Conservation (phyloP, 2,329 filamentous ascomycete species). For the Trichoderma endophyticum region DNA sequence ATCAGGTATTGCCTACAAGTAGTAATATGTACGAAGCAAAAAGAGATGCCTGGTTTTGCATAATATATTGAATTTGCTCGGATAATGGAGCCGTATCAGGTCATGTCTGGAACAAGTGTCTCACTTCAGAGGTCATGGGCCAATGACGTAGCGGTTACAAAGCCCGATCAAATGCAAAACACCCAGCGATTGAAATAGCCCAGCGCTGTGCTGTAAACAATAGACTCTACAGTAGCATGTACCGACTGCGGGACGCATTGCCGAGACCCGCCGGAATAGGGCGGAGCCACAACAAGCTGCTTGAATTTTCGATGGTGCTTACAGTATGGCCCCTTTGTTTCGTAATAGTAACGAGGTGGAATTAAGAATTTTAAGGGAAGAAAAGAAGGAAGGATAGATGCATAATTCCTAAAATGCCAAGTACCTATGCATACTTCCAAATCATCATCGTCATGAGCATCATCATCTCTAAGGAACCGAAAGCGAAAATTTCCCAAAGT, state of each 20-base stretch:
- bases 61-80: neutral
- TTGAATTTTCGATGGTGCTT: neutral
- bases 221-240: neutral
- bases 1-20: neutral
- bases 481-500: neutral
- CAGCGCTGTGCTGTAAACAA: neutral
- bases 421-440: neutral
- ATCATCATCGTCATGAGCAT: neutral
- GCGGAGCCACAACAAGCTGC: neutral
- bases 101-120: neutral
- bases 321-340: neutral
- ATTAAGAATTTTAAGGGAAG: neutral
- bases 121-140: neutral
- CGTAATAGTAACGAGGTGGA: neutral
- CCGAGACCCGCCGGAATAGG: neutral
- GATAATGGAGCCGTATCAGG: neutral
- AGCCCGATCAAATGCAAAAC: neutral
- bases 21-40: neutral
- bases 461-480: neutral
- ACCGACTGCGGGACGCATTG: neutral
- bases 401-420: neutral
- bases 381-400: neutral
- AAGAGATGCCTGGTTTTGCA: neutral
- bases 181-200: neutral
- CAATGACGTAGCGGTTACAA: neutral